Percentiles rank a stretch among this genome's conserved stretches.
phyloP scores from a whole-genome alignment of 768 basidiomycete genomes.

The Multifurca ochricompacta region DNA sequence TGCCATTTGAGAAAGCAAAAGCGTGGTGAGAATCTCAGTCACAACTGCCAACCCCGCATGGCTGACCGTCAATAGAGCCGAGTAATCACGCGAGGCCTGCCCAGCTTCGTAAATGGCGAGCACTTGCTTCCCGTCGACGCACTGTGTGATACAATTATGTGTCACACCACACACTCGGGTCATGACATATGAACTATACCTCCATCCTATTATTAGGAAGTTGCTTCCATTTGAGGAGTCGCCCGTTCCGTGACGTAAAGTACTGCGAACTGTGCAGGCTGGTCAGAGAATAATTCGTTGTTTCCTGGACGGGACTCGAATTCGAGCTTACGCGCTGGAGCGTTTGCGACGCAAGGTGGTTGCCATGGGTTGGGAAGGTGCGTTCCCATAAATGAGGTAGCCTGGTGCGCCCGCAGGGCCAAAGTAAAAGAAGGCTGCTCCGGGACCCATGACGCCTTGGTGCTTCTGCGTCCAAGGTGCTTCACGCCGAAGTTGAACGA shows the following conservation, averaged over 20 bases:
- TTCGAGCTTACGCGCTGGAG: conserved; percentile 48
- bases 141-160: conserved; percentile 32
- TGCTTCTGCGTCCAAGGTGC: conserved; percentile 59
- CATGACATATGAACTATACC: conserved; percentile 36
- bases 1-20: conserved; percentile 68
- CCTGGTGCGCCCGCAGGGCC: conserved; percentile 57
- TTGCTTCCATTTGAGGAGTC: conserved; percentile 66
- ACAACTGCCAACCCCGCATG: conserved; percentile 51
- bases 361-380: conserved; percentile 47
- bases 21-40: conserved; percentile 72
- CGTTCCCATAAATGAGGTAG: conserved; percentile 63
- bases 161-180: neutral
- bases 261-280: conserved; percentile 51
- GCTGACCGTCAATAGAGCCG: conserved; percentile 53
- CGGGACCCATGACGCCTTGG: conserved; percentile 72
- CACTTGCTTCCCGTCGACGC: conserved; percentile 47
- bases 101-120: conserved; percentile 65
- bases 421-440: conserved; percentile 66
- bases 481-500: conserved; percentile 60
- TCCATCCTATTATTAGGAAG: conserved; percentile 56
- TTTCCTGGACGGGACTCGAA: neutral
- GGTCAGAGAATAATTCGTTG: conserved; percentile 4
- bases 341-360: conserved; percentile 51
- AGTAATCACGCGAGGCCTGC: conserved; percentile 46
- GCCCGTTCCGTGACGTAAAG: conserved; percentile 62